Evolutionary conservation across 306 rosid genomes (phyloP).

Genomic region (Prosopis cineraria): DNA sequence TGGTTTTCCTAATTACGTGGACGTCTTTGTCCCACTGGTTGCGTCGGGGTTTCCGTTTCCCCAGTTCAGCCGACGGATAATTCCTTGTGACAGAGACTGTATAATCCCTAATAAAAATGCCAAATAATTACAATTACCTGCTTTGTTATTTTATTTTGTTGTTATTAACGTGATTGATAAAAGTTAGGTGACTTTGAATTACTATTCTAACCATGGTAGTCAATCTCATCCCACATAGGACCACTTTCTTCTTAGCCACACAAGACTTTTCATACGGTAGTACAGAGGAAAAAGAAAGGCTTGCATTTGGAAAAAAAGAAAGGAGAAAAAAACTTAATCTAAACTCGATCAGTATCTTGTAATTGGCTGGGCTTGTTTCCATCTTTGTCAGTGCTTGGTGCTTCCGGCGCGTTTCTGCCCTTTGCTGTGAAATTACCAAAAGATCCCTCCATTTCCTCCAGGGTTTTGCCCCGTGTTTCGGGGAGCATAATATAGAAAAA

Average conservation of each 20-base stretch:
- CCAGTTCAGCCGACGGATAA: too few species aligned
- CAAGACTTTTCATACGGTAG: background rate
- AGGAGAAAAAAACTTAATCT: background rate
- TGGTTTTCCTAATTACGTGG: too few species aligned
- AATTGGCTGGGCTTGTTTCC: constrained; percentile 38
- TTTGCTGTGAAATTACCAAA: constrained; percentile 60
- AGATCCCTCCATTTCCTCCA: constrained; percentile 73
- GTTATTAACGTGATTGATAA: background rate
- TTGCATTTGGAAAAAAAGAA: background rate
- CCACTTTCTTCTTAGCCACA: background rate
- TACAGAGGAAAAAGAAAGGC: background rate
- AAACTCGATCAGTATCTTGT: constrained; percentile 29
- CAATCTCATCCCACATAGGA: too few species aligned
- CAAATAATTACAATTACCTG: background rate
- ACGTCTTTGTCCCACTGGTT: too few species aligned
- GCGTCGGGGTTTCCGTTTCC: too few species aligned
- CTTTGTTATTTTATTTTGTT: too few species aligned
- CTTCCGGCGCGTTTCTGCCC: background rate
- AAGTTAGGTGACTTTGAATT: background rate
- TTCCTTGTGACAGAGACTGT: too few species aligned
- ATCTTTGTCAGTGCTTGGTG: background rate
- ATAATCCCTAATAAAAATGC: background rate
- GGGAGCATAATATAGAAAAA: constrained; percentile 68
- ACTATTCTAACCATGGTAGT: too few species aligned
- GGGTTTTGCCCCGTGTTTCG: constrained; percentile 74